Base-by-base conservation (phyloP, 345 rosid genomes). In the Citrus unshiu region DNA sequence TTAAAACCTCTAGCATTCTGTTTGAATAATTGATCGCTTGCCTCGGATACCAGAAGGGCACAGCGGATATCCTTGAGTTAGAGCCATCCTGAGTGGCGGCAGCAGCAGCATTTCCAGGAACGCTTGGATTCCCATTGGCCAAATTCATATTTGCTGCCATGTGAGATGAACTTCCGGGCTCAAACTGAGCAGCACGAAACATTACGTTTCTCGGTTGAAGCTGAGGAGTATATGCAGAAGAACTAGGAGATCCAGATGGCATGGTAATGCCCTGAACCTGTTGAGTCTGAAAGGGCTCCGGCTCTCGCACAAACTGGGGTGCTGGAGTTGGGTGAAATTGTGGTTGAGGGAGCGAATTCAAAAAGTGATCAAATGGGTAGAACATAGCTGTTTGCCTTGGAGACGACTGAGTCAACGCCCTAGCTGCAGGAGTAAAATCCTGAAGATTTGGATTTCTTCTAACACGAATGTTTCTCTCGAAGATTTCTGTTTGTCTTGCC, bases 401-500 rank as follows among this genome's bases (percentile, higher is more conserved):
- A 68, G 63, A n/a, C 5, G 12, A 46, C 24, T 24, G n/a, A 43
- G 43, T 24, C 32, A 7, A 32, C 49, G 32, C 12, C 63, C 58
- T 24, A 43, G 62, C 51, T 13, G 51, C 43, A 7, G 70, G 79
- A 6, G 24, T 19, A 69, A 56, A 7, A 68, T 43, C 69, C 29
- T 58, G 40, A 22, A 32, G 77, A 58, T 79, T 58, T 25, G 6
- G 8, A 27, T 68, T 46, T 22, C 74, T 78, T 78, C 85, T 70
- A 9, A 35, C 22, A 10, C 85, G 85, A 19, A 43, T 70, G 27
- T 82, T 79, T 79, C 85, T 76, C 34, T 25, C 67, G 60, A 25
- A 32, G 58, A 34, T 34, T 12, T 58, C 82, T 16, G 58, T 18
- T 67, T 71, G 74, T 56, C 69, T 72, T 24, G 34, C 57, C 43